These are phyloP conservation scores for Diplodia mutila DNA, from an alignment of 2,329 filamentous ascomycete genomes.

Conservation along the genomic window DNA sequence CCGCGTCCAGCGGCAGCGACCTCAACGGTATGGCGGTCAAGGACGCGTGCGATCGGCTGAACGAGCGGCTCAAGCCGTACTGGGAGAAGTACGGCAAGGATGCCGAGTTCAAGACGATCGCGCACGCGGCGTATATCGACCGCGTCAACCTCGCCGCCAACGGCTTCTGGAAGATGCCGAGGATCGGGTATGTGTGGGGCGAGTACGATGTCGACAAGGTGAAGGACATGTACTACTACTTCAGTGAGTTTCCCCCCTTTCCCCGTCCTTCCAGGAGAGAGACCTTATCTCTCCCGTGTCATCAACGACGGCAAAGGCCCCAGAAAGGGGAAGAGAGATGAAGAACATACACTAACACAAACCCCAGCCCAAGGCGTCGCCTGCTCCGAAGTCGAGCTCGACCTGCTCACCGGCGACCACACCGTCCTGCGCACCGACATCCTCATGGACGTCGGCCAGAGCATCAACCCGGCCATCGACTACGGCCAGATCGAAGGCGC, in stretches of 20 bases:
- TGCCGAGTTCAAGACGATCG: constrained; percentile 82
- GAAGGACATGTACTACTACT: constrained; percentile 91
- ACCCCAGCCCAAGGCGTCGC: constrained; percentile 66
- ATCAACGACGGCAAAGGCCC: neutral
- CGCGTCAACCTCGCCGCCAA: constrained; percentile 93
- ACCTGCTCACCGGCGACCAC: constrained; percentile 90
- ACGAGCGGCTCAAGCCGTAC: constrained; percentile 82
- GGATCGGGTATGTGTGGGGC: constrained; percentile 92
- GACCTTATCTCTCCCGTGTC: neutral
- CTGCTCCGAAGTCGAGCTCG: constrained; percentile 85
- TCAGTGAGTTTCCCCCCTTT: constrained; percentile 58
- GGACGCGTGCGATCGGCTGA: constrained; percentile 88
- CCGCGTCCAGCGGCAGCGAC: constrained; percentile 90
- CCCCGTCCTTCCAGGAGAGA: constrained; percentile 49
- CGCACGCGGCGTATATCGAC: constrained; percentile 90
- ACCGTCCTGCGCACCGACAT: constrained; percentile 85
- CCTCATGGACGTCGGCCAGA: constrained; percentile 91
- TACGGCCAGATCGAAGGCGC: constrained; percentile 83
- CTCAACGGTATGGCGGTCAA: constrained; percentile 92
- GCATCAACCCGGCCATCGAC: constrained; percentile 77
- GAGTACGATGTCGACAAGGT: constrained; percentile 39
- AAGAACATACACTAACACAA: neutral
- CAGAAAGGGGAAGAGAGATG: neutral
- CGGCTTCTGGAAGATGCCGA: constrained; percentile 95
- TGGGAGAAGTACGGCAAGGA: constrained; percentile 75